Base-by-base conservation (phyloP, 108 stramenopile species). In the Nitzschia sp. region DNA sequence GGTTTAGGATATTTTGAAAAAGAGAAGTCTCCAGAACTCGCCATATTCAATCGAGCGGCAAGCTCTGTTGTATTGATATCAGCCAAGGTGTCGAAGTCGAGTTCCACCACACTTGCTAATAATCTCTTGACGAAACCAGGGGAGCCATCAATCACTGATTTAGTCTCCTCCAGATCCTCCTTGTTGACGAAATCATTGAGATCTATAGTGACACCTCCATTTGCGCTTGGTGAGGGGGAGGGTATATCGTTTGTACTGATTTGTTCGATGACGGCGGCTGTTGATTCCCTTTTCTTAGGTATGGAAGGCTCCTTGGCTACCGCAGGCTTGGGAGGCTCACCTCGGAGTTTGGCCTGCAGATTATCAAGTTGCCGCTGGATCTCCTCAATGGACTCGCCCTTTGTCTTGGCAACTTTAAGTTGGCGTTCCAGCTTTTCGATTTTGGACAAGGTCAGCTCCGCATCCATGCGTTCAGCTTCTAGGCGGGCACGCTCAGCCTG, bases 391-490 rank as follows among this genome's bases (percentile, higher is more conserved):
- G 36, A 47, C 18, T 63, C 67, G 35, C 42, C 59, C 42, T 69
- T 68, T 9, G 18, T 15, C 23, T 63, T 70, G 2, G 61, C 72
- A 21, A 26, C 45, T n/a, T 49, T 17, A 4, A 89, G 61, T 68
- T 89, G 62, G 27, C 35, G 54, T 28, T 85, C 85, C 17, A 92
- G 54, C 48, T 74, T 76, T 24, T 68, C 75, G 71, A 92, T 92
- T 56, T 92, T 92, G 25, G 80, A 63, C 29, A 92, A 56, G 8
- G 85, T 88, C 29, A 92, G 71, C 56, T 80, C 83, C 11, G 80
- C 85, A 35, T 85, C 82, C 47, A 80, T 63, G 47, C 72, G 75
- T 53, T 89, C 91, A 18, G 91, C 91, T 61, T 92, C 91, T 32
- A 92, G 46, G n/a, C 88, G 82, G 33, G 80, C 74, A 19, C 81